Evolutionary conservation across 768 basidiomycete species (phyloP), one percentile per base, ranked within the genome.

Genomic region (Trichaptum fuscoviolaceum): DNA sequence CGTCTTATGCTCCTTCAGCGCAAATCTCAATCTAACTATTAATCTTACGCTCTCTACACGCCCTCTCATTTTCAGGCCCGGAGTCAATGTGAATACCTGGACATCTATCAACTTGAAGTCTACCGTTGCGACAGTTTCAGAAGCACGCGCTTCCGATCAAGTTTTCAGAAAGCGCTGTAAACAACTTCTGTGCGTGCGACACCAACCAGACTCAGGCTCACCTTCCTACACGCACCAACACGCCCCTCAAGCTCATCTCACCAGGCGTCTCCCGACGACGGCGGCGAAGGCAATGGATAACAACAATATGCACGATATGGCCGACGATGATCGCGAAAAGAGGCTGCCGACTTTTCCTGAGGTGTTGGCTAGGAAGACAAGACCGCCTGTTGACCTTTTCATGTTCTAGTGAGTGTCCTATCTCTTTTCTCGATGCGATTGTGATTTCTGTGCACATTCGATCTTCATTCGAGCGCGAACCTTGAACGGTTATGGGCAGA

Each of bases 321-420:
- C 83, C 77, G 85, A 83, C 77, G 85, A 82, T 77, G 68, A 87
- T 80, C 75, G 86, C 91, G 76, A 84, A 83, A 86, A 91, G 73
- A 85, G 92, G 72, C 82, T 94, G 17, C 92, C 92, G n/a, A 89
- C 92, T 34, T 93, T 94, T 72, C 86, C 88, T 25, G 95, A 99
- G 80, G 95, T 98, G 62, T 84, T 99, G 30, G 92, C 92, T 23
- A 84, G 96, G 71, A 85, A 91, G 74, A 97, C 96, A 35, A 81
- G 92, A 68, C 94, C 97, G 0, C 97, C 97, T 23, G 94, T 99
- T 35, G 97, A 99, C 81, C 83, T 99, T 64, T 99, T 97, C 83
- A 96, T 96, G 91, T 96, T 97, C 82, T 96, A 96, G 95, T 97
- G 74, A 78, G 92, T 91, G 18, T 58, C 18, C 59, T 3, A 20